These are phyloP conservation scores for Lachnellula arida DNA, from an alignment of 2,329 filamentous ascomycete genomes.

Conservation along the genomic window DNA sequence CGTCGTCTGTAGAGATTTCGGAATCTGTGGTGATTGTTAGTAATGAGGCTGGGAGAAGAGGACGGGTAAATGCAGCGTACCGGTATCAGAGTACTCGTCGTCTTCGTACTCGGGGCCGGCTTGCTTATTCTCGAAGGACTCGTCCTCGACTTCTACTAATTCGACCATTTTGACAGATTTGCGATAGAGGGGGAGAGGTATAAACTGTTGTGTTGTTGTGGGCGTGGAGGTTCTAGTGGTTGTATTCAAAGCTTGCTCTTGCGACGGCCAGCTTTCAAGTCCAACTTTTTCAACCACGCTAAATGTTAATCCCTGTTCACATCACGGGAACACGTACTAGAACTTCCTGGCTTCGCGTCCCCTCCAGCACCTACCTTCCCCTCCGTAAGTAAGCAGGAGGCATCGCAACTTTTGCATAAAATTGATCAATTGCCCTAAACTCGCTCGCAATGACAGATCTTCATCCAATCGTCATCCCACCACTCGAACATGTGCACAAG, in stretches of 20 bases:
- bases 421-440: no score
- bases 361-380: no score
- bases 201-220: not conserved
- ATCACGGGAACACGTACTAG: no score
- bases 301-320: no score
- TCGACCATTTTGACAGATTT: constrained; percentile 70
- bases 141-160: constrained; percentile 93
- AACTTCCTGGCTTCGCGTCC: no score
- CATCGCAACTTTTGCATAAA: no score
- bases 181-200: not conserved
- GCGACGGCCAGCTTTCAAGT: not conserved
- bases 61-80: constrained; percentile 45
- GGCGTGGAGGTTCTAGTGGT: not conserved
- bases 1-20: constrained; percentile 77
- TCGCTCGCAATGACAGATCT: constrained; percentile 11
- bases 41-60: constrained; percentile 1
- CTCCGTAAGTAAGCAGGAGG: no score
- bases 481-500: constrained; percentile 11
- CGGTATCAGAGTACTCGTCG: constrained; percentile 88
- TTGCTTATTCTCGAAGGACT: constrained; percentile 78
- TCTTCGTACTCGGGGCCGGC: constrained; percentile 66
- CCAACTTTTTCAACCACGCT: not conserved
- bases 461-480: constrained; percentile 14
- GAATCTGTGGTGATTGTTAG: constrained; percentile 52
- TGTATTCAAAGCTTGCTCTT: not conserved